phyloP scores from a whole-genome alignment of 2,329 filamentous ascomycete species.

The Pestalotiopsis fici region DNA sequence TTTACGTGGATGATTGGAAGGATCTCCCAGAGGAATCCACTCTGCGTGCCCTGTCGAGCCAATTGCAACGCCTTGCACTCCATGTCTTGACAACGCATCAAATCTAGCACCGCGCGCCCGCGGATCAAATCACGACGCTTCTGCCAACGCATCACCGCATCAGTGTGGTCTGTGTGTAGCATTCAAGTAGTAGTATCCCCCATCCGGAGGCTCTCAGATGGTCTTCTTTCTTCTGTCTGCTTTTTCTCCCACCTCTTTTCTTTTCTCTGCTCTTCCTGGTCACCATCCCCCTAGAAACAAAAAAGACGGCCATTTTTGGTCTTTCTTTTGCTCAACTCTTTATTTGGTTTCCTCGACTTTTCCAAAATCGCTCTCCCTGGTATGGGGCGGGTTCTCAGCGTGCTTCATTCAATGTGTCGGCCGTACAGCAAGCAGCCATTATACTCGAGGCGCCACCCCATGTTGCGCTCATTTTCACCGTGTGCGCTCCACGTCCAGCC shows the following conservation, averaged over 20 bases:
- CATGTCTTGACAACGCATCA: conserved; percentile 13
- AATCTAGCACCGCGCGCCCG: conserved; percentile 22
- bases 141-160: conserved; percentile 37
- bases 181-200: conserved; percentile 22
- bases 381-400: background rate
- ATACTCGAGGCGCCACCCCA: background rate
- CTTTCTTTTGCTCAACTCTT: background rate
- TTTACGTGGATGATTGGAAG: background rate
- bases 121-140: conserved; percentile 26
- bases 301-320: background rate
- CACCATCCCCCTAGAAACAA: background rate
- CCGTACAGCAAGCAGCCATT: background rate
- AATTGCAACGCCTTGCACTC: conserved; percentile 17
- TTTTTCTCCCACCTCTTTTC: conserved; percentile 14
- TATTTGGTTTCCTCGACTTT: background rate
- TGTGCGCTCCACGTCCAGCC: background rate
- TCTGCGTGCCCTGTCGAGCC: conserved; percentile 18
- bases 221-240: conserved; percentile 8
- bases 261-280: background rate
- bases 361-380: background rate
- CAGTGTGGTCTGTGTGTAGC: conserved; percentile 33
- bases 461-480: conserved; percentile 6
- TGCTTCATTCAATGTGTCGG: background rate
- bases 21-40: background rate
- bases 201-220: conserved; percentile 18